Evolutionary conservation across 257 asterid genomes (phyloP).

Genomic region (Avicennia marina): DNA sequence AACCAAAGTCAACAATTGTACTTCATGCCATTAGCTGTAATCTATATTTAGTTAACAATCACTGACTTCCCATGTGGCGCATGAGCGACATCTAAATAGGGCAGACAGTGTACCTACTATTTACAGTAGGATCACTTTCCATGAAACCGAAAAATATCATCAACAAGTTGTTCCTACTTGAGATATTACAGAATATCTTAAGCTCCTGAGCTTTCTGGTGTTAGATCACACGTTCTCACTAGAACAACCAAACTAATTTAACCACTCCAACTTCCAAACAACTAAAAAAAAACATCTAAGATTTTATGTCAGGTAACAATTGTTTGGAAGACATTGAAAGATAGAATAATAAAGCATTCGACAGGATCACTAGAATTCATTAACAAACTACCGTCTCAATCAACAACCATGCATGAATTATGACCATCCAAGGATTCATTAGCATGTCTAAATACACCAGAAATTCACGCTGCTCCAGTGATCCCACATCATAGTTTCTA

Average conservation of each 20-base stretch:
- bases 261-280: not conserved
- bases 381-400: not conserved
- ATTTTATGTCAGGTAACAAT: not conserved
- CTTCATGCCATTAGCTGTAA: not conserved
- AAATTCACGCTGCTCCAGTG: not conserved
- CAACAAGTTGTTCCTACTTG: not conserved
- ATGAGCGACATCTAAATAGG: slow-evolving; percentile 1
- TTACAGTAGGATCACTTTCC: not conserved
- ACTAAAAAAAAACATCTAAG: too few species aligned
- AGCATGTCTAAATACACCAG: not conserved
- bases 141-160: not conserved
- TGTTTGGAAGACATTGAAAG: not conserved
- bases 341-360: not conserved
- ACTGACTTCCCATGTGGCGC: not conserved
- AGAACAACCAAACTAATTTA: slow-evolving; percentile 6
- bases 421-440: not conserved
- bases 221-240: not conserved
- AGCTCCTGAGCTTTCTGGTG: not conserved
- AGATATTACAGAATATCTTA: not conserved
- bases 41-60: not conserved
- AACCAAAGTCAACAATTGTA: too few species aligned
- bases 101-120: not conserved
- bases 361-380: not conserved
- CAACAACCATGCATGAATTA: not conserved
- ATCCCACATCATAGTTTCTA: not conserved